Conservation (phyloP, 345 rosid species). For the Eutrema heterophyllum region DNA sequence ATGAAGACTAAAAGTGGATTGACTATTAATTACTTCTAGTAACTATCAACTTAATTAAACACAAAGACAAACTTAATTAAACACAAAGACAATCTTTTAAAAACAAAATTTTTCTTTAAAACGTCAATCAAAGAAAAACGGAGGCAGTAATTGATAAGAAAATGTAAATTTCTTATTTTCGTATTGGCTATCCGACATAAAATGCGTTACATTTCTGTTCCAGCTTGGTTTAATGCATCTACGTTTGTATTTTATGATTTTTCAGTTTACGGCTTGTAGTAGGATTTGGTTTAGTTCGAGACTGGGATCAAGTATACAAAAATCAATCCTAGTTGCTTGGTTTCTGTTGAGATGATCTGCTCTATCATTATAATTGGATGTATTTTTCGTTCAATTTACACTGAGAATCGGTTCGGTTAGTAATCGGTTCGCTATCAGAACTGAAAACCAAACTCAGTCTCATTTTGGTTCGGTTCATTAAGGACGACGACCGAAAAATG, state of each 20-base stretch:
- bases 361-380: background rate
- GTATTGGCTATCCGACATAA: background rate
- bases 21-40: too few species aligned
- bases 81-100: too few species aligned
- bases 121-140: too few species aligned
- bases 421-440: background rate
- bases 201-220: background rate
- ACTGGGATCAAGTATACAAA: background rate
- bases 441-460: background rate
- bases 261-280: background rate
- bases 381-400: background rate
- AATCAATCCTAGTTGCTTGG: background rate
- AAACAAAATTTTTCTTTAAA: too few species aligned
- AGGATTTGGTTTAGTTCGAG: background rate
- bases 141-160: background rate
- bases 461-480: too few species aligned
- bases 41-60: too few species aligned
- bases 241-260: background rate
- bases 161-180: background rate
- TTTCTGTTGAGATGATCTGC: background rate
- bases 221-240: background rate
- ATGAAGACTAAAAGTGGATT: too few species aligned
- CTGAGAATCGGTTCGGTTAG: background rate
- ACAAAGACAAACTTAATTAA: too few species aligned
- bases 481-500: too few species aligned